Evolutionary conservation across 768 basidiomycete genomes (phyloP).

Genomic region (Lactifluus rugatus): DNA sequence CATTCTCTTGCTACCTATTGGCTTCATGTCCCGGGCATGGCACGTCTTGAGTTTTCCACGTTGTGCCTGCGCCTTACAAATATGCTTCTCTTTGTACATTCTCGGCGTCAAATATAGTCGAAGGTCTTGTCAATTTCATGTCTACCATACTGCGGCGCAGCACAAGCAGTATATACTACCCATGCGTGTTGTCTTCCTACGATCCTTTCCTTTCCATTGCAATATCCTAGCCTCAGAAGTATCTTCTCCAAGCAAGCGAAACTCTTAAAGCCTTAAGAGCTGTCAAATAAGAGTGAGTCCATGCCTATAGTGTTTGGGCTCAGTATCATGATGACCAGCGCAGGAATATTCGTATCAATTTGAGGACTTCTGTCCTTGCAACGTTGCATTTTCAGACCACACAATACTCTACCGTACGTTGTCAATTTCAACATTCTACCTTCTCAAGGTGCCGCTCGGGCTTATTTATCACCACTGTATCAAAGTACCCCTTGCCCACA

Average conservation of each 20-base stretch:
- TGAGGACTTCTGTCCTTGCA: background rate
- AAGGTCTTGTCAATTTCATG: background rate
- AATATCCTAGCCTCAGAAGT: background rate
- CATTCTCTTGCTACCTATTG: too few relatives aligned
- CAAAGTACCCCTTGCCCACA: background rate
- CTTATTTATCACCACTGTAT: background rate
- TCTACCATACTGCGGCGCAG: background rate
- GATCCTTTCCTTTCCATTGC: background rate
- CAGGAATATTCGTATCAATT: background rate
- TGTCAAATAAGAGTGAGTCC: background rate
- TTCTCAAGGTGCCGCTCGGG: too few relatives aligned
- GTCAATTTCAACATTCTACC: too few relatives aligned
- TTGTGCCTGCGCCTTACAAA: too few relatives aligned
- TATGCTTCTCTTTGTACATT: too few relatives aligned
- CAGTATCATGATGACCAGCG: background rate
- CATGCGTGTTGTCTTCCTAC: background rate
- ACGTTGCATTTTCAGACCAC: background rate
- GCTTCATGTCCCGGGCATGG: too few relatives aligned
- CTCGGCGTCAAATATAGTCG: background rate
- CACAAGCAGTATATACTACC: background rate
- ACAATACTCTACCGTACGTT: too few relatives aligned
- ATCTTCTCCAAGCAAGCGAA: too few relatives aligned
- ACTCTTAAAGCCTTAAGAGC: background rate
- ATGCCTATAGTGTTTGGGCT: background rate
- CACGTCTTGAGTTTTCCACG: too few relatives aligned